These are phyloP conservation scores for Verruconis gallopava DNA, from an alignment of 2,329 filamentous ascomycete genomes.

Conservation along the genomic window DNA sequence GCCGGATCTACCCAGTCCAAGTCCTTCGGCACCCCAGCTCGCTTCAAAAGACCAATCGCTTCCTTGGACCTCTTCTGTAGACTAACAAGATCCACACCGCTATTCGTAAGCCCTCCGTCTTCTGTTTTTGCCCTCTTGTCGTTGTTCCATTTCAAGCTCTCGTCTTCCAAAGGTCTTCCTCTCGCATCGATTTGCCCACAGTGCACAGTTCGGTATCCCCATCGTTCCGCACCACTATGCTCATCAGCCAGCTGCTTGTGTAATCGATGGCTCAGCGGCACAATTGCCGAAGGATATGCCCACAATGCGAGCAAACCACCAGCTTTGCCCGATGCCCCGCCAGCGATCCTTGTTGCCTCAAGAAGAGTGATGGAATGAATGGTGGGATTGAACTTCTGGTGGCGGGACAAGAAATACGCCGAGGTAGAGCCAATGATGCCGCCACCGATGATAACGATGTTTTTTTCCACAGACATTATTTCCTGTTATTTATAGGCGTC, in stretches of 20 bases:
- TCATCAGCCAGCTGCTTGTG: slow-evolving; percentile 76
- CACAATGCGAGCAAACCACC: slow-evolving; percentile 81
- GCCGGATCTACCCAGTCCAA: slow-evolving; percentile 66
- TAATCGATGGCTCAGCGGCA: slow-evolving; percentile 72
- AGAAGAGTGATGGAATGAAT: slow-evolving; percentile 72
- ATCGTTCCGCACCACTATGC: slow-evolving; percentile 62
- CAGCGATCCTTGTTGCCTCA: slow-evolving; percentile 73
- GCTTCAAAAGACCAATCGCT: slow-evolving; percentile 37
- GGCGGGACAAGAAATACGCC: slow-evolving; percentile 81
- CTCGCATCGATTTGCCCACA: slow-evolving; percentile 54
- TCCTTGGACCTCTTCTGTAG: slow-evolving; percentile 42
- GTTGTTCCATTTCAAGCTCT: slow-evolving; percentile 13
- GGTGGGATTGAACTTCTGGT: slow-evolving; percentile 63
- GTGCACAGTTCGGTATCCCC: slow-evolving; percentile 73
- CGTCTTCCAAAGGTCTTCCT: slow-evolving; percentile 24
- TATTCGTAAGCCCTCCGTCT: slow-evolving; percentile 15
- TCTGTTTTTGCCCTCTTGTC: slow-evolving; percentile 19
- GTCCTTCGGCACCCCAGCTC: slow-evolving; percentile 56
- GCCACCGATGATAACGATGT: slow-evolving; percentile 45
- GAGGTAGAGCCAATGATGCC: slow-evolving; percentile 88
- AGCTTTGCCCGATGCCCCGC: slow-evolving; percentile 90
- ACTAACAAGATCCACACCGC: slow-evolving; percentile 30
- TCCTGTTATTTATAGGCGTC: too few species aligned
- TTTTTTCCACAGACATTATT: slow-evolving; percentile 6
- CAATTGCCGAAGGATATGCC: slow-evolving; percentile 77